phyloP scores from a whole-genome alignment of 1,139 yeast species.

The Suhomyces anneliseae region DNA sequence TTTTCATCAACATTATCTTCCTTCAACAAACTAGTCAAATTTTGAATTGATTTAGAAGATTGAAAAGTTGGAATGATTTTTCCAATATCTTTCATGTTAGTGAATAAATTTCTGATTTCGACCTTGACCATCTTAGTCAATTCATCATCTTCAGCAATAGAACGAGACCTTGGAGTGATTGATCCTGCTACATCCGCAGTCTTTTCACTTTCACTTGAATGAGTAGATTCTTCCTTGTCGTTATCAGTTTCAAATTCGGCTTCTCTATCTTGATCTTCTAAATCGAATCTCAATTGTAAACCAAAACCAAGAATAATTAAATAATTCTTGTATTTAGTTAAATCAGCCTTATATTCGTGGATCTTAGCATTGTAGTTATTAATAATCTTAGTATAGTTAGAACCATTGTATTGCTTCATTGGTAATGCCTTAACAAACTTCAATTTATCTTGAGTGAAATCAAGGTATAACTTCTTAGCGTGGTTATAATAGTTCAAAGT shows the following conservation, averaged over 20 bases:
- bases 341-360: constrained; percentile 45
- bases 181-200: constrained; percentile 1
- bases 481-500: constrained; percentile 46
- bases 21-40: constrained; percentile 19
- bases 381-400: constrained; percentile 39
- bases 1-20: constrained; percentile 11
- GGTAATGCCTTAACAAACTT: constrained; percentile 34
- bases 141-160: constrained; percentile 25
- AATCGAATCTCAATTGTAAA: constrained; percentile 46
- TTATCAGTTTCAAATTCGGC: constrained; percentile 8
- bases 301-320: constrained; percentile 49
- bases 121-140: constrained; percentile 36
- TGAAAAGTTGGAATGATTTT: constrained; percentile 42
- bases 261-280: constrained; percentile 36
- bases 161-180: background rate
- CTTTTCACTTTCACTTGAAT: constrained; percentile 16
- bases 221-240: background rate
- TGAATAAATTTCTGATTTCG: constrained; percentile 39
- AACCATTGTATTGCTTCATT: constrained; percentile 25
- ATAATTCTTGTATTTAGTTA: constrained; percentile 48
- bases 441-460: constrained; percentile 33
- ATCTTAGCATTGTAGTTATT: constrained; percentile 43
- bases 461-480: constrained; percentile 38
- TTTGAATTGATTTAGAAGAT: constrained; percentile 33
- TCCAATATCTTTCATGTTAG: constrained; percentile 37